These are phyloP conservation scores for Hippophae gyantsensis DNA, from an alignment of 306 rosid species.

Conservation along the genomic window DNA sequence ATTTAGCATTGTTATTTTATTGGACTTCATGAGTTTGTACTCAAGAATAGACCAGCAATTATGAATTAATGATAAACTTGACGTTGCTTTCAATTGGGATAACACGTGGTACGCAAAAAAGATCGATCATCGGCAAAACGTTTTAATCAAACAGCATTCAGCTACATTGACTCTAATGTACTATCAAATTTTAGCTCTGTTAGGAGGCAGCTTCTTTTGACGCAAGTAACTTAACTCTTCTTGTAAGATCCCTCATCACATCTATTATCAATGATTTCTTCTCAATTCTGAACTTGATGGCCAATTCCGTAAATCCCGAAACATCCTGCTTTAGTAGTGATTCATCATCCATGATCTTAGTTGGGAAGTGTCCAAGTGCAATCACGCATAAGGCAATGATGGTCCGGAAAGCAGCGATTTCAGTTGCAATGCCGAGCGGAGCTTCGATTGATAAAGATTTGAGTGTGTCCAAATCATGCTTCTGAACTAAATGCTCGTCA, in stretches of 20 bases:
- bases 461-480: conserved; percentile 47
- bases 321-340: conserved; percentile 44
- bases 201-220: conserved; percentile 39
- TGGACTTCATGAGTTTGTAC: too few relatives aligned
- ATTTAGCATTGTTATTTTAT: too few relatives aligned
- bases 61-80: too few relatives aligned
- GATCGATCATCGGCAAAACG: too few relatives aligned
- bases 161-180: neutral
- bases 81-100: too few relatives aligned
- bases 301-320: conserved; percentile 54
- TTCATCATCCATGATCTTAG: conserved; percentile 84
- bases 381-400: conserved; percentile 65
- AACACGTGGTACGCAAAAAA: too few relatives aligned
- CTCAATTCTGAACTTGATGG: conserved; percentile 73
- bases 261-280: conserved; percentile 64
- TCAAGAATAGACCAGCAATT: too few relatives aligned
- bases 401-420: conserved; percentile 62
- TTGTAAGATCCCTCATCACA: conserved; percentile 66
- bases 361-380: conserved; percentile 84
- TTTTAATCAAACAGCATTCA: neutral
- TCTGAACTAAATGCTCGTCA: conserved; percentile 36
- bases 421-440: conserved; percentile 75
- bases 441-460: conserved; percentile 65
- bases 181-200: conserved; percentile 23
- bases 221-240: conserved; percentile 62